phyloP scores from a whole-genome alignment of 495 filamentous ascomycete species.

The Extremus antarcticus region DNA sequence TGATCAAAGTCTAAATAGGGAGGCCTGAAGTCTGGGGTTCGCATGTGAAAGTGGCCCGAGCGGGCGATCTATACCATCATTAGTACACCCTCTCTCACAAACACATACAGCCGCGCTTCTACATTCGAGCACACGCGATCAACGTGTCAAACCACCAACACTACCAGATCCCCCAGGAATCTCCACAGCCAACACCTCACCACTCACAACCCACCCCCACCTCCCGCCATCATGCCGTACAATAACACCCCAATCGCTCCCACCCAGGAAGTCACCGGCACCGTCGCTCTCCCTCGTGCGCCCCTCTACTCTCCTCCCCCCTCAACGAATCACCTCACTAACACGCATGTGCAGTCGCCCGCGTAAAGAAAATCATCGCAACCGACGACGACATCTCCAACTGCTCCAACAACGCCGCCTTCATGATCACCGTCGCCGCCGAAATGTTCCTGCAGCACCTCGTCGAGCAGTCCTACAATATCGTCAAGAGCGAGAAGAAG shows the following conservation, averaged over 20 bases:
- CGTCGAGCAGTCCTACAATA: constrained; percentile 70
- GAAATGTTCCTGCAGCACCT: constrained; percentile 96
- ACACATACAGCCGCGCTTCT: neutral
- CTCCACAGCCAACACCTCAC: too few species aligned
- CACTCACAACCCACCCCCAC: too few species aligned
- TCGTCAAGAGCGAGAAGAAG: constrained; percentile 81
- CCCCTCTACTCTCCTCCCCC: constrained; percentile 36
- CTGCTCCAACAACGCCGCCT: constrained; percentile 89
- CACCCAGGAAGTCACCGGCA: constrained; percentile 71
- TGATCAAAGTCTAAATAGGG: too few species aligned
- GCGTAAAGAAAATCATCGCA: constrained; percentile 86
- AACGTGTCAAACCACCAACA: neutral
- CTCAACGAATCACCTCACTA: constrained; percentile 1
- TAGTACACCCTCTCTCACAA: too few species aligned
- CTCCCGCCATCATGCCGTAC: constrained; percentile 56
- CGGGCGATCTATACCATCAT: too few species aligned
- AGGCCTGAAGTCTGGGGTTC: neutral
- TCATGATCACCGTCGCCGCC: constrained; percentile 83
- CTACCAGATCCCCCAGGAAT: too few species aligned
- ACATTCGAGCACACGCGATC: neutral
- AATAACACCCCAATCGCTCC: constrained; percentile 75
- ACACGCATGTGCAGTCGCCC: constrained; percentile 50
- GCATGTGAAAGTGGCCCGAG: neutral
- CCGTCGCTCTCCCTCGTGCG: constrained; percentile 76
- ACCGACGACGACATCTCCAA: constrained; percentile 72